phyloP scores from a whole-genome alignment of 2,329 filamentous ascomycete genomes.

The Colletotrichum chlorophyti region DNA sequence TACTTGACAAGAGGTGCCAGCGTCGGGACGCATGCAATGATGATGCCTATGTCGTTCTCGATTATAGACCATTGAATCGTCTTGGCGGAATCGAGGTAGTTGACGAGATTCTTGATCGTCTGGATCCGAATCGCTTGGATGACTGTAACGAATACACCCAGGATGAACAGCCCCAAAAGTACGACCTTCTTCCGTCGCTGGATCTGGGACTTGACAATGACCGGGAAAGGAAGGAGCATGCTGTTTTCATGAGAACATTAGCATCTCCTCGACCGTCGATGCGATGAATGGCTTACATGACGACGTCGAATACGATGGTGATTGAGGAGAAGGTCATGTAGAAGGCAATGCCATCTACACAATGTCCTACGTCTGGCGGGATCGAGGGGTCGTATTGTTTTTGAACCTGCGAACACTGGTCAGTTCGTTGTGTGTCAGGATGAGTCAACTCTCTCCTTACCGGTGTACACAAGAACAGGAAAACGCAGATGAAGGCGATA shows the following conservation, averaged over 20 bases:
- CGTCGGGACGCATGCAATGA: slow-evolving; percentile 49
- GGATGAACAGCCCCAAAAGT: slow-evolving; percentile 49
- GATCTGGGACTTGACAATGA: slow-evolving; percentile 44
- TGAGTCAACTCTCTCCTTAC: slow-evolving; percentile 25
- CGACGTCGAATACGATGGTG: slow-evolving; percentile 49
- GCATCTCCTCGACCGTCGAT: neutral
- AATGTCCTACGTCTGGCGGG: slow-evolving; percentile 39
- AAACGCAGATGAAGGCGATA: slow-evolving; percentile 44
- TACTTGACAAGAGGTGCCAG: slow-evolving; percentile 49
- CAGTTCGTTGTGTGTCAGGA: neutral
- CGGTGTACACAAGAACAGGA: slow-evolving; percentile 44
- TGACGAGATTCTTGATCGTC: slow-evolving; percentile 50
- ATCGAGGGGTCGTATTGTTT: slow-evolving; percentile 49
- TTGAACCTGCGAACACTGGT: slow-evolving; percentile 23
- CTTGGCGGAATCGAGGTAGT: slow-evolving; percentile 50
- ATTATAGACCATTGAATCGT: slow-evolving; percentile 53
- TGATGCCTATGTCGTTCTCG: slow-evolving; percentile 52
- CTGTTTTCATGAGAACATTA: no score
- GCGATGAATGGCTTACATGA: slow-evolving; percentile 41
- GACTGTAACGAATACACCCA: slow-evolving; percentile 58
- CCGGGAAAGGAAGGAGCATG: slow-evolving; percentile 48
- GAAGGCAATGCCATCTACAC: slow-evolving; percentile 46
- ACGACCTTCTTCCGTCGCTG: slow-evolving; percentile 48
- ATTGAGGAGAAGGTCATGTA: slow-evolving; percentile 49
- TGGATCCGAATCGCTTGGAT: slow-evolving; percentile 59